Evolutionary conservation across 1,284 basidiomycete genomes (phyloP).

Genomic region (Boletus subluridellus): DNA sequence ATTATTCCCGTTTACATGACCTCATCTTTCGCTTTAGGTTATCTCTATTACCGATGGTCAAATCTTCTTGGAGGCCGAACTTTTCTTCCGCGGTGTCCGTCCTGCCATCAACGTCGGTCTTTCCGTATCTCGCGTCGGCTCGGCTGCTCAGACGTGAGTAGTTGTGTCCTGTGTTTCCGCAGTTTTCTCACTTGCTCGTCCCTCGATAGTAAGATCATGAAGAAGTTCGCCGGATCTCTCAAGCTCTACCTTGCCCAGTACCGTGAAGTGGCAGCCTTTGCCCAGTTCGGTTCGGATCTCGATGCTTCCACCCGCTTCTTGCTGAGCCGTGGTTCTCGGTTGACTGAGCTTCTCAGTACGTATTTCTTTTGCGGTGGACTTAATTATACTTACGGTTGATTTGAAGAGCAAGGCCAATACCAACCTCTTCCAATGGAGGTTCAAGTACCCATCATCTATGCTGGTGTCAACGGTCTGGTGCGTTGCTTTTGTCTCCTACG

Average conservation of each 20-base stretch:
- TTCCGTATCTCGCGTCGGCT: constrained; percentile 99
- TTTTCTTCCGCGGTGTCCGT: constrained; percentile 99
- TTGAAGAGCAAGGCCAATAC: constrained; percentile 93
- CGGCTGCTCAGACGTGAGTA: constrained; percentile 93
- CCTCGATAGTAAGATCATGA: constrained; percentile 85
- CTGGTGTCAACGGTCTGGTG: constrained; percentile 97
- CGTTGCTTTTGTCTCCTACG: constrained; percentile 28
- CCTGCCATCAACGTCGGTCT: constrained; percentile 99
- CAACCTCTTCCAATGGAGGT: constrained; percentile 89
- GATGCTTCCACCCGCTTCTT: constrained; percentile 98
- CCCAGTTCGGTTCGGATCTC: constrained; percentile 99
- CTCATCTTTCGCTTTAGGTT: constrained; percentile 48
- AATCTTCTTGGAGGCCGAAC: constrained; percentile 99
- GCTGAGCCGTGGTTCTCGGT: constrained; percentile 94
- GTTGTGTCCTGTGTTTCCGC: not conserved
- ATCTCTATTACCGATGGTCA: constrained; percentile 98
- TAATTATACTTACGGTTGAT: constrained; percentile 8
- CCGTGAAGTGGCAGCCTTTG: constrained; percentile 99
- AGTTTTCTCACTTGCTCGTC: constrained; percentile 5
- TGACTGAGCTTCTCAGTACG: constrained; percentile 94
- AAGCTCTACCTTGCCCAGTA: constrained; percentile 99
- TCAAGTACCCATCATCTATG: constrained; percentile 98
- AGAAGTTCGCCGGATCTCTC: constrained; percentile 99
- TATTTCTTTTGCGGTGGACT: constrained; percentile 13
- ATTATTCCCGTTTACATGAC: not conserved